Base-by-base conservation (phyloP, 1,284 basidiomycete species). In the Heterobasidion parviporum region DNA sequence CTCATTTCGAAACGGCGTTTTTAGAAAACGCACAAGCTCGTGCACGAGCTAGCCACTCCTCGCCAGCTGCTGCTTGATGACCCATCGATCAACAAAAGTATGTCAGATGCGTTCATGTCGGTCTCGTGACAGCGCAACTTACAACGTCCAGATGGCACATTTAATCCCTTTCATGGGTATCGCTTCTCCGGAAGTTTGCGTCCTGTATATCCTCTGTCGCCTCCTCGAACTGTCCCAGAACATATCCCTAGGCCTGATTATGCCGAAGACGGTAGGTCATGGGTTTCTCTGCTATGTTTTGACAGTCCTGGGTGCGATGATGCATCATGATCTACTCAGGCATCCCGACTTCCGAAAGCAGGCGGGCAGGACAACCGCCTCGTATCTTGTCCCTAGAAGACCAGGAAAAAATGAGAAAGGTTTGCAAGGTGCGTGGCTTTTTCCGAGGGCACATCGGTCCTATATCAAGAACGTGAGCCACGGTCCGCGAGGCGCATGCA, bases 241-340 rank as follows among this genome's bases (percentile, higher is more conserved):
- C 82, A 89, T 62, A 92, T 94, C 61, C 77, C 75, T n/a, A 75
- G 79, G 55, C 92, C 91, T 8, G 92, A 94, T 62, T 92, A 93
- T 69, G 86, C 84, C 50, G 76, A 79, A 62, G 78, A 85, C 64
- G 85, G 90, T 88, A 72, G 62, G 77, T 65, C 45, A 64, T 59
- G 51, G 57, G 58, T 59, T 57, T 69, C 57, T 69, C 47, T 61
- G 61, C 57, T 61, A 61, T 53, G 59, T 66, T 33, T 62, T 60
- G 46, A 58, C 38, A 51, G 60, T 64, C 15, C 61, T 69, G 66
- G 67, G 56, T 70, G 70, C 64, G 53, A 58, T 54, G 60, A 57
- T 63, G 52, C 58, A 58, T 53, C 53, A 56, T 51, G 56, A 55
- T 59, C 52, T 57, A 50, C 57, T 14, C 64, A 90, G 89, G 87